These are phyloP conservation scores for Ulota crispa DNA, from an alignment of 225 moss, liverwort and hornwort species.

Conservation along the genomic window DNA sequence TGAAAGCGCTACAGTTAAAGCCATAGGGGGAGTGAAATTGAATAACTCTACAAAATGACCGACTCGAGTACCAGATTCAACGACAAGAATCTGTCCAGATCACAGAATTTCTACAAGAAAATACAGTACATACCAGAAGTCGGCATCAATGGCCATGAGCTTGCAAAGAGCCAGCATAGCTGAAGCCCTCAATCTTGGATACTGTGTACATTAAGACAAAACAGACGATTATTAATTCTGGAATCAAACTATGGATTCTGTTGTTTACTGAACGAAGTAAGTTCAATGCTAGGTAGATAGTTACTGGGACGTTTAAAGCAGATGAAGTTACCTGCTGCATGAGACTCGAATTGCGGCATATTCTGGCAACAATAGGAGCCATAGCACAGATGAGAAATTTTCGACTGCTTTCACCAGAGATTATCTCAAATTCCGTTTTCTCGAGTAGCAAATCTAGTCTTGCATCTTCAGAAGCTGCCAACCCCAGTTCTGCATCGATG, in stretches of 20 bases:
- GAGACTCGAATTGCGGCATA: constrained; percentile 68
- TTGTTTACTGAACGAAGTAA: constrained; percentile 8
- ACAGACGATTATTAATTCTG: constrained; percentile 9
- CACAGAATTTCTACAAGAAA: constrained; percentile 9
- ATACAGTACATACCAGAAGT: constrained; percentile 68
- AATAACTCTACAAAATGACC: constrained; percentile 11
- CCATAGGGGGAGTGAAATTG: neutral
- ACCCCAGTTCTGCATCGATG: constrained; percentile 83
- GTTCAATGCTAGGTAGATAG: neutral
- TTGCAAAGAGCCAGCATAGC: constrained; percentile 95
- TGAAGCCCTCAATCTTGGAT: constrained; percentile 63
- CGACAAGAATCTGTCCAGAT: constrained; percentile 6
- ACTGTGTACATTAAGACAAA: constrained; percentile 42
- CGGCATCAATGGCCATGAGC: constrained; percentile 88
- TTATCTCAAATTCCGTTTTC: constrained; percentile 72
- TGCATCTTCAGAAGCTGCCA: constrained; percentile 92
- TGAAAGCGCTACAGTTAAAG: neutral
- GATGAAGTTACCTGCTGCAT: constrained; percentile 74
- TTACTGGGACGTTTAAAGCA: neutral
- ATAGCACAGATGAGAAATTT: constrained; percentile 67
- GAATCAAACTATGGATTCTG: constrained; percentile 3
- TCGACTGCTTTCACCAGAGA: constrained; percentile 51
- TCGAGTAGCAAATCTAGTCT: constrained; percentile 71
- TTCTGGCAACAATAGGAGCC: constrained; percentile 76
- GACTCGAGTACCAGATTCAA: constrained; percentile 9